Evolutionary conservation across 2,329 filamentous ascomycete genomes (phyloP), one percentile per base, ranked within the genome.

Genomic region (Nothophoma quercina): DNA sequence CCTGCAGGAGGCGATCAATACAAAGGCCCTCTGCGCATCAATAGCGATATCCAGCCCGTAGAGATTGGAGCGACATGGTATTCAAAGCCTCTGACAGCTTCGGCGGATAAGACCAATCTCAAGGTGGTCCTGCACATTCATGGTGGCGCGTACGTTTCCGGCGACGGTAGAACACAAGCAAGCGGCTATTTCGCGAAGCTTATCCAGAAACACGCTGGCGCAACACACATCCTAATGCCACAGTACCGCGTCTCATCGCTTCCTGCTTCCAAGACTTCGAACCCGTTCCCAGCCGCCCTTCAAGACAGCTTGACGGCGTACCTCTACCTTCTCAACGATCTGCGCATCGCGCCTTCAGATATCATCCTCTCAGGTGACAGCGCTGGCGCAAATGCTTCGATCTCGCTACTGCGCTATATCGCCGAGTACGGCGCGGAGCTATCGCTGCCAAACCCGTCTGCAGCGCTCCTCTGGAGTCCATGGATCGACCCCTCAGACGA

Each of bases 271-370:
- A 69, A 67, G 5, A 65, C 59, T 0, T 69, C 65, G 30, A 75
- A 76, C n/a, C 76, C 73, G 0, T 84, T 83, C 64, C 81, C 81
- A 1, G 81, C 80, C 0, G 77, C 78, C 4, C 61, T 82, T 3
- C 81, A 83, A 63, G 81, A 83, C 59, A 70, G 69, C 3, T 55
- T 84, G 34, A 77, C 80, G 0, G 59, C 72, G 4, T 82, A 81
- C 59, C 60, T 76, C 6, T 78, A 81, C 62, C 72, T 82, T 0
- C 52, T 80, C 9, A 62, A 75, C n/a, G 66, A 69, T 4, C 62
- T 79, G 12, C 54, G 68, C 1, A 72, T 83, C 33, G 61, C 76
- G 0, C 58, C 79, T 0, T 41, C 55, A 0, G 69, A 76, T 26
- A 79, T 83, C 47, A 67, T 78, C 0, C 13, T 83, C 0, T 76